Percentiles rank a stretch among this genome's conserved stretches.
Evolutionary conservation across 805 yeast species (phyloP).

Genomic region (Phaffomyces antillensis): DNA sequence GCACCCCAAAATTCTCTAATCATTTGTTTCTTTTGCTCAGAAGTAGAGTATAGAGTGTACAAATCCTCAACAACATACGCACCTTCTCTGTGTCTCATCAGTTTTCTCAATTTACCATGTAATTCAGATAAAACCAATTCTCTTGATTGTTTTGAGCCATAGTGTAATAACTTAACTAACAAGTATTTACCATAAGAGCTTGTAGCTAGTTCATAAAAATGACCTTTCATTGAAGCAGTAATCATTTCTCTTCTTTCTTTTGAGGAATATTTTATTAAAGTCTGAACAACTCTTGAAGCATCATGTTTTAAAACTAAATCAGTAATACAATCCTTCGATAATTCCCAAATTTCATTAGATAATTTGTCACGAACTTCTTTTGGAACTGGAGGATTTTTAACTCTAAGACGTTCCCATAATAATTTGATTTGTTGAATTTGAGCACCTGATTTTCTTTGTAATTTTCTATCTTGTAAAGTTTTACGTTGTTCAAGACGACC

Average conservation of each 20-base stretch:
- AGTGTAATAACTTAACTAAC: constrained; percentile 81
- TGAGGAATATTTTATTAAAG: constrained; percentile 78
- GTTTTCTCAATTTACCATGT: constrained; percentile 83
- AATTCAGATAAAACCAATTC: constrained; percentile 71
- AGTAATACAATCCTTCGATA: constrained; percentile 65
- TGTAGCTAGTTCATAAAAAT: constrained; percentile 76
- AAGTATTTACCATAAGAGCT: constrained; percentile 92
- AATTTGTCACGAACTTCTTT: constrained; percentile 69
- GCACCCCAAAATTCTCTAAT: constrained; percentile 96
- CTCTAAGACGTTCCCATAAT: constrained; percentile 88
- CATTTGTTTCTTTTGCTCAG: constrained; percentile 84
- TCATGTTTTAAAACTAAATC: constrained; percentile 93
- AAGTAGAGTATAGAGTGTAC: constrained; percentile 74
- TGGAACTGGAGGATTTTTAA: constrained; percentile 74
- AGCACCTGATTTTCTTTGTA: constrained; percentile 79
- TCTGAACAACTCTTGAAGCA: constrained; percentile 93
- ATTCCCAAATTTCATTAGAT: constrained; percentile 78
- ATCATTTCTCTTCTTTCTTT: constrained; percentile 72
- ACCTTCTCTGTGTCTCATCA: constrained; percentile 96
- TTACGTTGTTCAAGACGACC: constrained; percentile 80
- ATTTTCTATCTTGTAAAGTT: constrained; percentile 72
- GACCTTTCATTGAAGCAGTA: constrained; percentile 62
- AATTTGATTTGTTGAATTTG: constrained; percentile 80
- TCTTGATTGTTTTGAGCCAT: constrained; percentile 80
- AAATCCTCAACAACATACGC: constrained; percentile 96